Conservation (phyloP, 345 rosid species). For the Euphorbia tirucalli region DNA sequence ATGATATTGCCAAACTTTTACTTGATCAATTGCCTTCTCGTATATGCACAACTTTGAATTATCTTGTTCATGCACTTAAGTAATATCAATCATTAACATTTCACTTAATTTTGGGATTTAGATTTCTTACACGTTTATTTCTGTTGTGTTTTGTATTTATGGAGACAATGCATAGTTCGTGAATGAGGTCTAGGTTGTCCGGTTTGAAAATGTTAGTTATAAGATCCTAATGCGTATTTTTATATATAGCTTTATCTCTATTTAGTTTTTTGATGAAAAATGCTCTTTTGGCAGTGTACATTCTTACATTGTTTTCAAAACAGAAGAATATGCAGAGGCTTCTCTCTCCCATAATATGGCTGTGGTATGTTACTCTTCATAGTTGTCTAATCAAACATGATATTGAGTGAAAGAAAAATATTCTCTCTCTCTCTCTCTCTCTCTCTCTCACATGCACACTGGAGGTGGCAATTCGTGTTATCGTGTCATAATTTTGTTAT, state of each 20-base stretch:
- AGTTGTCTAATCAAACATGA: not conserved
- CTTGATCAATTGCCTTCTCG: not conserved
- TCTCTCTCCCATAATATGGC: slow-evolving; percentile 86
- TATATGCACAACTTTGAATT: not conserved
- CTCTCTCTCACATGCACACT: not conserved
- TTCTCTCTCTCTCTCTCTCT: not conserved
- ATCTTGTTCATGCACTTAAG: not conserved
- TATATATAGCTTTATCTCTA: not conserved
- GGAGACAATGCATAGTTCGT: not conserved
- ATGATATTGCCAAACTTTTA: not conserved
- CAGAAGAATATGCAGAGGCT: slow-evolving; percentile 77
- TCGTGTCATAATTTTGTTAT: too few relatives aligned
- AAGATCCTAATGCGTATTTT: not conserved
- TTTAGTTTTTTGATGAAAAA: slow-evolving; percentile 7
- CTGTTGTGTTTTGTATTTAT: not conserved
- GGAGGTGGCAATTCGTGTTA: too few relatives aligned
- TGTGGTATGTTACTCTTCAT: slow-evolving; percentile 50
- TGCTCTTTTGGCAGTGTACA: slow-evolving; percentile 61
- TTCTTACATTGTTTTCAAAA: slow-evolving; percentile 84
- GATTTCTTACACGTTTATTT: not conserved
- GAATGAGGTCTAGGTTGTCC: not conserved
- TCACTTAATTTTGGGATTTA: too few relatives aligned
- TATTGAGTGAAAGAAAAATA: not conserved
- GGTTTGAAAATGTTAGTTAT: not conserved
- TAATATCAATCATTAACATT: not conserved